phyloP scores from a whole-genome alignment of 2,329 filamentous ascomycete genomes.

The Aspergillus niger region DNA sequence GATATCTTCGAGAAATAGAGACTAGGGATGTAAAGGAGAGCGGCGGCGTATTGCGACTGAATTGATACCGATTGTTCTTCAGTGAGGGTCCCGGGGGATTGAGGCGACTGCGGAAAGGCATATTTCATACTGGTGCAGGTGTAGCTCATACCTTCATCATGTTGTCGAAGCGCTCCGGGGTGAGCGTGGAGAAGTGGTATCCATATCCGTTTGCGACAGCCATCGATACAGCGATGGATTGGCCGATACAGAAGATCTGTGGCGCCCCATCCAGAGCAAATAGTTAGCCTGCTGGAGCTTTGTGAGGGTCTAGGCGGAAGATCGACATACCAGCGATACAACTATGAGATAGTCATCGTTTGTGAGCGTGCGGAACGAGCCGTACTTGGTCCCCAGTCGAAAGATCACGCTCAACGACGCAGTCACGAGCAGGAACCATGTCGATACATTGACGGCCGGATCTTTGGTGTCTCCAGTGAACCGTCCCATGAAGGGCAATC shows the following conservation, averaged over 20 bases:
- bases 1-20: constrained; percentile 28
- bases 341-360: constrained; percentile 27
- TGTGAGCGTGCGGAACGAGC: constrained; percentile 23
- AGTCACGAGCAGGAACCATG: constrained; percentile 24
- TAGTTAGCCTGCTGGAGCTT: background rate
- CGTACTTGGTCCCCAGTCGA: constrained; percentile 25
- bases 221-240: constrained; percentile 23
- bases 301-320: background rate
- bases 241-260: constrained; percentile 21
- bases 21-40: constrained; percentile 23
- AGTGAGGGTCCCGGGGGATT: constrained; percentile 3
- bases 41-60: constrained; percentile 25
- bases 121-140: constrained; percentile 10
- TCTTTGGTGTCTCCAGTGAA: constrained; percentile 24
- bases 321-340: constrained; percentile 16
- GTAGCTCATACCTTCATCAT: constrained; percentile 23
- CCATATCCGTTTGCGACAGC: constrained; percentile 28
- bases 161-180: constrained; percentile 14
- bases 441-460: constrained; percentile 27
- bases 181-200: constrained; percentile 19
- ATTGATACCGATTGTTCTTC: background rate
- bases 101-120: too few species aligned
- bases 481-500: constrained; percentile 17
- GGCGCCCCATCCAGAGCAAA: background rate
- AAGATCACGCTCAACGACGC: constrained; percentile 24